A percentile compares a stretch with the other conserved stretches of the same genome.
Conservation (phyloP, 179 eudicot species). For the Camellia oleifera region DNA sequence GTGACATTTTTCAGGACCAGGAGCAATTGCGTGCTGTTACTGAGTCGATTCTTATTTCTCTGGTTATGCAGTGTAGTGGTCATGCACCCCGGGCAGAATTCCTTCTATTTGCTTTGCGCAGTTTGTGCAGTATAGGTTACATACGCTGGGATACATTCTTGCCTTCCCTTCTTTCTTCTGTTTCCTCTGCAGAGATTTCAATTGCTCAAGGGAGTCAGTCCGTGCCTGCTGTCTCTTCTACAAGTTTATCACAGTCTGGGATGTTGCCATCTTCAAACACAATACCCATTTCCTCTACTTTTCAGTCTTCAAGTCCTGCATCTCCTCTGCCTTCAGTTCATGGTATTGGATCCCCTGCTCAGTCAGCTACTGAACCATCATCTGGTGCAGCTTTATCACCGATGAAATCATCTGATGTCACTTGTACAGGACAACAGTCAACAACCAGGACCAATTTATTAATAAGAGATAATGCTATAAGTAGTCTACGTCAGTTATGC, state of each 20-base stretch:
- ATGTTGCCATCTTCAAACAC: constrained; percentile 46
- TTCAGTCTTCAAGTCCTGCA: constrained; percentile 74
- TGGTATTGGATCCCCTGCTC: constrained; percentile 88
- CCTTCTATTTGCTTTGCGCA: constrained; percentile 78
- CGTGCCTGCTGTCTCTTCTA: constrained; percentile 39
- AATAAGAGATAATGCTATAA: constrained; percentile 63
- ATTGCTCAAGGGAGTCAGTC: constrained; percentile 68
- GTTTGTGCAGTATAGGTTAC: constrained; percentile 63
- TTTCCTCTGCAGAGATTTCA: constrained; percentile 69
- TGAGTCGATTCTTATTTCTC: constrained; percentile 82
- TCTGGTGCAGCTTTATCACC: constrained; percentile 54
- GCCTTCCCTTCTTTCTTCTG: constrained; percentile 82
- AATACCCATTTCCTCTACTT: constrained; percentile 53
- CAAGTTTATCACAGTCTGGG: constrained; percentile 62
- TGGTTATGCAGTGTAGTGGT: constrained; percentile 79
- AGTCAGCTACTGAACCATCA: constrained; percentile 68
- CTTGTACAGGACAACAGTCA: constrained; percentile 42
- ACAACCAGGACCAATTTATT: constrained; percentile 39
- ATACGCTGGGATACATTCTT: constrained; percentile 86
- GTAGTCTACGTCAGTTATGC: constrained; percentile 81
- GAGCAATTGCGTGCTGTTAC: constrained; percentile 76
- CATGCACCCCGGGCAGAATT: constrained; percentile 93
- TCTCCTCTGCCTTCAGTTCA: constrained; percentile 77
- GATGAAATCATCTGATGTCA: constrained; percentile 57
- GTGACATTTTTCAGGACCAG: constrained; percentile 60